phyloP scores from a whole-genome alignment of 257 asterid species.

The Linderniella brevidens region DNA sequence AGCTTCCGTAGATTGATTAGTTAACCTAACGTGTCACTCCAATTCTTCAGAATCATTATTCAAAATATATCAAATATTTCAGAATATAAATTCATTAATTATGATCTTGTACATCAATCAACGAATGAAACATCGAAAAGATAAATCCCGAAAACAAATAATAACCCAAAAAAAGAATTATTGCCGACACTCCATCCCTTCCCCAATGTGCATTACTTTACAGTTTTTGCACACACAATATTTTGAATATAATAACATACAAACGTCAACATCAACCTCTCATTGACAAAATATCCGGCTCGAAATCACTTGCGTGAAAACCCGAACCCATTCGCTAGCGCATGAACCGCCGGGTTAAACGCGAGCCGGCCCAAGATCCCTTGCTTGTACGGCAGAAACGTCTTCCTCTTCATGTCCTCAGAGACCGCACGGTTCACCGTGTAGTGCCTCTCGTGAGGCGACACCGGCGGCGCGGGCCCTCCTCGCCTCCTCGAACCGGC shows the following conservation, averaged over 20 bases:
- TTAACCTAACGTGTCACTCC: no score
- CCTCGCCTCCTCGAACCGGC: slow-evolving; percentile 19
- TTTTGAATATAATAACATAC: not conserved
- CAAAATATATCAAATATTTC: no score
- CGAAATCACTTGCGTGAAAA: slow-evolving; percentile 20
- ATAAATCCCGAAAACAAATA: no score
- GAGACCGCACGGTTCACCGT: slow-evolving; percentile 45
- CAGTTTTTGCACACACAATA: not conserved
- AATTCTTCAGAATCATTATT: no score
- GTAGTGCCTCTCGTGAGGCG: slow-evolving; percentile 60
- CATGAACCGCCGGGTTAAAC: slow-evolving; percentile 38
- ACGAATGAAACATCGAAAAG: no score
- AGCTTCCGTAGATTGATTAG: no score
- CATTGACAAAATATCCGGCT: no score
- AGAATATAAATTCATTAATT: no score
- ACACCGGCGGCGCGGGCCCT: slow-evolving; percentile 11
- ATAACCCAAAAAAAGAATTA: no score
- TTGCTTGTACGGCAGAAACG: slow-evolving; percentile 59
- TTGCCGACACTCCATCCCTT: no score
- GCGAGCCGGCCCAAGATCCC: slow-evolving; percentile 47
- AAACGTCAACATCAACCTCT: not conserved
- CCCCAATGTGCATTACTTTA: no score
- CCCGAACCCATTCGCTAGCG: slow-evolving; percentile 52
- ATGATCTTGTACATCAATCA: no score
- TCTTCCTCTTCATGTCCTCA: slow-evolving; percentile 49